A percentile compares a stretch with the other conserved stretches of the same genome.
Evolutionary conservation across 805 yeast genomes (phyloP).

Genomic region (Phaffomyces antillensis): DNA sequence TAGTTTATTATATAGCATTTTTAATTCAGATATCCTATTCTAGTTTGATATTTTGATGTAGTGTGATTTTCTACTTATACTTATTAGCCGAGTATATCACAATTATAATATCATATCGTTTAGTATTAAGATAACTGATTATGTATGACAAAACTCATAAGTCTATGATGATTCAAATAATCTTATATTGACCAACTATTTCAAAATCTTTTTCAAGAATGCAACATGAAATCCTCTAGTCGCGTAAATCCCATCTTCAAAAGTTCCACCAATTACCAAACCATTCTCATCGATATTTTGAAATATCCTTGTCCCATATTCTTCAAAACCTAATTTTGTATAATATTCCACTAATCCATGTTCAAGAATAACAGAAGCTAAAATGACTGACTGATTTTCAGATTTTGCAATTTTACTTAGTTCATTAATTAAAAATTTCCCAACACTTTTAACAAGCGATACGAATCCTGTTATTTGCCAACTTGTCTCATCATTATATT

Average conservation of each 20-base stretch:
- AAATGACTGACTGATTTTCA: background rate
- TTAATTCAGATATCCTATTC: background rate
- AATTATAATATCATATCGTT: too few species aligned
- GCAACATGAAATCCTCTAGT: constrained; percentile 16
- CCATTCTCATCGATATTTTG: constrained; percentile 16
- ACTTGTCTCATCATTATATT: background rate
- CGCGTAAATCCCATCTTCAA: constrained; percentile 19
- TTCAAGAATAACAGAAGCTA: constrained; percentile 15
- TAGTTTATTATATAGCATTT: too few species aligned
- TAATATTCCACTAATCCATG: constrained; percentile 15
- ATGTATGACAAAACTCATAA: too few species aligned
- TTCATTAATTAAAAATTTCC: constrained; percentile 10
- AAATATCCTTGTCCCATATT: constrained; percentile 5
- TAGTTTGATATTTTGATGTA: background rate
- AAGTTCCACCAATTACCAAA: constrained; percentile 8
- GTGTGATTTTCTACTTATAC: too few species aligned
- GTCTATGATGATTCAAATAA: too few species aligned
- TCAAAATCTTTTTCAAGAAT: constrained; percentile 5
- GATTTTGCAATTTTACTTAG: constrained; percentile 2
- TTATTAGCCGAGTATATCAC: too few species aligned
- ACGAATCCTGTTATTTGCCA: constrained; percentile 18
- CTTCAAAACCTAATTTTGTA: constrained; percentile 14
- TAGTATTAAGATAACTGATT: too few species aligned
- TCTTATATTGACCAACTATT: background rate
- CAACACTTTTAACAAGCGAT: constrained; percentile 15